Evolutionary conservation across 495 filamentous ascomycete genomes (phyloP).

Genomic region (Rhizodiscina lignyota): DNA sequence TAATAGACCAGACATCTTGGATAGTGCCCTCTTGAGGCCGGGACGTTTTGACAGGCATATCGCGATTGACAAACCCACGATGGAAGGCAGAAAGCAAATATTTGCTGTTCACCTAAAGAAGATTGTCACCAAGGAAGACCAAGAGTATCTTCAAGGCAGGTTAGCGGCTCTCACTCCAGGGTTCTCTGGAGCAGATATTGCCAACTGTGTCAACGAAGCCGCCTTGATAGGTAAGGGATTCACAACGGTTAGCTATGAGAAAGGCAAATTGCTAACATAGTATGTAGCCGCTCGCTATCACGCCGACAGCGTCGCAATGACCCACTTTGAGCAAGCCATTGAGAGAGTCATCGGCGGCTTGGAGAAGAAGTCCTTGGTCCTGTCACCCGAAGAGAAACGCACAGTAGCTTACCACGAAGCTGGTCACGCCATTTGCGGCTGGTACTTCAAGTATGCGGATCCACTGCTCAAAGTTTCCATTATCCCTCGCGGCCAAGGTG

Average conservation of each 20-base stretch:
- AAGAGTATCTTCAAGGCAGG: slow-evolving; percentile 71
- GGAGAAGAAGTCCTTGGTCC: slow-evolving; percentile 88
- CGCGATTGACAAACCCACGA: slow-evolving; percentile 78
- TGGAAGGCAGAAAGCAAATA: slow-evolving; percentile 92
- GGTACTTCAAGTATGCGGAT: slow-evolving; percentile 93
- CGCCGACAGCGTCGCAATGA: slow-evolving; percentile 62
- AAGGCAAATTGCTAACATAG: slow-evolving; percentile 18
- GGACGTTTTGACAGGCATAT: slow-evolving; percentile 96
- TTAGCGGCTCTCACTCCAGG: slow-evolving; percentile 86
- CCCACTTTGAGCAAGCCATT: slow-evolving; percentile 91
- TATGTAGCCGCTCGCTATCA: slow-evolving; percentile 60
- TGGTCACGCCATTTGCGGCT: slow-evolving; percentile 94
- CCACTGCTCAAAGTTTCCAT: slow-evolving; percentile 96
- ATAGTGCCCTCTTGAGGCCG: slow-evolving; percentile 89
- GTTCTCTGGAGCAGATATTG: slow-evolving; percentile 94
- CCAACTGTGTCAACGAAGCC: slow-evolving; percentile 95
- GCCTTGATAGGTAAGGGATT: slow-evolving; percentile 73
- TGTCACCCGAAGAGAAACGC: slow-evolving; percentile 82
- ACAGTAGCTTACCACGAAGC: slow-evolving; percentile 97
- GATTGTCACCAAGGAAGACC: slow-evolving; percentile 78
- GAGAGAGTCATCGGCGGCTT: slow-evolving; percentile 92
- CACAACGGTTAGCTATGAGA: background rate
- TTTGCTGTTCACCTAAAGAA: slow-evolving; percentile 85
- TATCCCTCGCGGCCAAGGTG: slow-evolving; percentile 87
- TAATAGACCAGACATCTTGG: slow-evolving; percentile 83